phyloP scores from a whole-genome alignment of 1,139 yeast species.

The Suhomyces bokatorum region DNA sequence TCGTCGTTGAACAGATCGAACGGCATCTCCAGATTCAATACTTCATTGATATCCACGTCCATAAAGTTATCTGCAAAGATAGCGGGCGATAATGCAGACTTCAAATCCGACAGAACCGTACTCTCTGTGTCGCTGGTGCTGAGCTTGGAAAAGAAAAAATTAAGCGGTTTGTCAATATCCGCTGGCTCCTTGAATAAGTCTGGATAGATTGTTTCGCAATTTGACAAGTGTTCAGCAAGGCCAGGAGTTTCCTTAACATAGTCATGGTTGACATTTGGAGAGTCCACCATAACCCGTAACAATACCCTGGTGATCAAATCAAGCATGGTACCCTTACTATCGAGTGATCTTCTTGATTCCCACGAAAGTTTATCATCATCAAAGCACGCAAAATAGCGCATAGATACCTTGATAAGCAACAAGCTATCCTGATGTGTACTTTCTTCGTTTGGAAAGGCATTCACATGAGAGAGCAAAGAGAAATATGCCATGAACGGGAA shows the following conservation, averaged over 20 bases:
- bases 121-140: conserved; percentile 1
- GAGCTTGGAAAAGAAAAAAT: conserved; percentile 3
- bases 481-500: conserved; percentile 26
- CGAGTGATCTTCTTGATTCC: conserved; percentile 10
- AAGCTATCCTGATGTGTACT: conserved; percentile 16
- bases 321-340: conserved; percentile 12
- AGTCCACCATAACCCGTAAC: conserved; percentile 21
- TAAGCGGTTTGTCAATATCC: conserved; percentile 7
- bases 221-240: conserved; percentile 20
- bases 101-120: not conserved
- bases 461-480: conserved; percentile 9
- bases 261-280: conserved; percentile 14
- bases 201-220: conserved; percentile 22
- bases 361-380: conserved; percentile 8
- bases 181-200: conserved; percentile 18
- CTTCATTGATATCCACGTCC: not conserved
- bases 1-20: conserved; percentile 14
- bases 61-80: not conserved
- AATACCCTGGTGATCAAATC: conserved; percentile 20
- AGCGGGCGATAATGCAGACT: not conserved
- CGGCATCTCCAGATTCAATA: not conserved
- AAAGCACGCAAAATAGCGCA: conserved; percentile 16
- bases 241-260: conserved; percentile 17
- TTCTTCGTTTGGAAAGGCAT: conserved; percentile 6
- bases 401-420: conserved; percentile 16